Percentiles rank a stretch among this genome's conserved stretches.
Evolutionary conservation across 306 rosid species (phyloP).

Genomic region (Trichosanthes truncata): DNA sequence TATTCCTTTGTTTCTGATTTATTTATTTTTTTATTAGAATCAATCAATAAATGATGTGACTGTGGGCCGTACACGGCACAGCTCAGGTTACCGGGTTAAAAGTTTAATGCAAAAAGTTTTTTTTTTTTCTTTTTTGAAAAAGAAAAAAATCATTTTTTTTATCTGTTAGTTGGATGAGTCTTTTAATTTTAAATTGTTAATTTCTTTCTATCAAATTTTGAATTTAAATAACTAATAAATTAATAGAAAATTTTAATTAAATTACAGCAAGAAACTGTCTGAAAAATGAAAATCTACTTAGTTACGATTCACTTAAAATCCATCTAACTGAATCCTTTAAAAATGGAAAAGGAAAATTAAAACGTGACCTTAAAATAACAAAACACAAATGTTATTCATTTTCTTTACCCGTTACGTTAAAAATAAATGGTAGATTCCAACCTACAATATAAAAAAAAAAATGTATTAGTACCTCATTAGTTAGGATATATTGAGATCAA

Average conservation of each 20-base stretch:
- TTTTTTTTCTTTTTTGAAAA: neutral
- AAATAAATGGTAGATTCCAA: neutral
- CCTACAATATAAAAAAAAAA: neutral
- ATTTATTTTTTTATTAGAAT: too few species aligned
- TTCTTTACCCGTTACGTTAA: neutral
- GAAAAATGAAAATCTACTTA: neutral
- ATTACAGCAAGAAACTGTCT: too few species aligned
- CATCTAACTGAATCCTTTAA: neutral
- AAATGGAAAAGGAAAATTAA: neutral
- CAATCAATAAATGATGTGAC: neutral
- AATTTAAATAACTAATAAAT: neutral
- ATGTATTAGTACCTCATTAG: too few species aligned
- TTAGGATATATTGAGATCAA: too few species aligned
- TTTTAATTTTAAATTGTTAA: neutral
- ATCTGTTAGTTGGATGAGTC: neutral
- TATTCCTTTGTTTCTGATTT: neutral
- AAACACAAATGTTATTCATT: neutral
- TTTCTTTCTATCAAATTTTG: neutral
- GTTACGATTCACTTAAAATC: too few species aligned
- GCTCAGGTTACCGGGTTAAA: neutral
- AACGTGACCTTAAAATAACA: neutral
- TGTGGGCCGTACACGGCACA: conserved; percentile 2
- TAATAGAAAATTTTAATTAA: neutral
- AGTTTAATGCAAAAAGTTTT: neutral
- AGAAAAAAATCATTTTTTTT: neutral